A percentile compares a stretch with the other conserved stretches of the same genome.
Conservation (phyloP, 768 basidiomycete genomes). For the Tulasnella sp. region DNA sequence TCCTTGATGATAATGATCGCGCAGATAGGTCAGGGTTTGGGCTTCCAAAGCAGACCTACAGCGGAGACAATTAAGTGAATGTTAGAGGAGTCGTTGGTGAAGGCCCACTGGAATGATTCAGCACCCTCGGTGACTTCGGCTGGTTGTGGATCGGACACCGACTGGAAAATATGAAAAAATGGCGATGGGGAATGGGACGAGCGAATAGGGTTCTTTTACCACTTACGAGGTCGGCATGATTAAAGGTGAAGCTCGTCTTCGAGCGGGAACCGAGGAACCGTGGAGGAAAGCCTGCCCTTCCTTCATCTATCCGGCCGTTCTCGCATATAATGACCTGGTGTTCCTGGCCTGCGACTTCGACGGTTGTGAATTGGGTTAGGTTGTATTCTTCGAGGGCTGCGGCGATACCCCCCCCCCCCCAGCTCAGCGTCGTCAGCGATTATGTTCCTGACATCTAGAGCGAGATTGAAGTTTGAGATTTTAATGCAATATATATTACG, state of each 20-base stretch:
- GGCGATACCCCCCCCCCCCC: constrained; percentile 65
- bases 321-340: constrained; percentile 86
- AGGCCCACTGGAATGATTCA: constrained; percentile 68
- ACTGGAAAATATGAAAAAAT: constrained; percentile 45
- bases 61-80: not conserved
- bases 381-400: constrained; percentile 84
- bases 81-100: not conserved
- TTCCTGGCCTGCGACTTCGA: constrained; percentile 70
- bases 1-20: constrained; percentile 79
- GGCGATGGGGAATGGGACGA: too few relatives aligned
- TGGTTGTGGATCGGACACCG: constrained; percentile 67
- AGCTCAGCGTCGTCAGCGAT: constrained; percentile 83
- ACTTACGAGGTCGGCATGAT: constrained; percentile 77
- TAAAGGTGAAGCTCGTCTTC: constrained; percentile 72
- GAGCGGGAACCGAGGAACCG: constrained; percentile 82
- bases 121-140: constrained; percentile 58
- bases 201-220: not conserved
- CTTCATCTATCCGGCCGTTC: constrained; percentile 50
- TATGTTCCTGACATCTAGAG: constrained; percentile 81
- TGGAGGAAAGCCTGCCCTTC: constrained; percentile 48
- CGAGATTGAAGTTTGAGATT: constrained; percentile 20
- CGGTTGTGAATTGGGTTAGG: constrained; percentile 77
- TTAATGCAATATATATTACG: not conserved
- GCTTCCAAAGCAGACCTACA: constrained; percentile 70
- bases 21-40: constrained; percentile 61